These are phyloP conservation scores for Pichia phayaonensis DNA, from an alignment of 805 yeast species.

Conservation along the genomic window DNA sequence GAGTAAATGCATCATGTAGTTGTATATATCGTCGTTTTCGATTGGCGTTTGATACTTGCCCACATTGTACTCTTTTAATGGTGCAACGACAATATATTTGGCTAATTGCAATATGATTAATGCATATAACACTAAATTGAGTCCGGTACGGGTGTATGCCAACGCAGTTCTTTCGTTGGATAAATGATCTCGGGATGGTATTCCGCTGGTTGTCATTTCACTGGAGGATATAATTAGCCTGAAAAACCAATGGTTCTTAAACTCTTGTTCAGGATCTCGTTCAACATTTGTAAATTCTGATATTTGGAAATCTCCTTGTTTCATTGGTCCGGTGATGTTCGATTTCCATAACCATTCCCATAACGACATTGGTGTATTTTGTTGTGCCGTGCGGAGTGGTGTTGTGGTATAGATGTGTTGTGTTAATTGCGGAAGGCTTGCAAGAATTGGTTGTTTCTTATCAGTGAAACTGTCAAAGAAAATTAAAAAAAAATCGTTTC, in stretches of 20 bases:
- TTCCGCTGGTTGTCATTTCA: slow-evolving; percentile 6
- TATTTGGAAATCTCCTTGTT: too few relatives aligned
- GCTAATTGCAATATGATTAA: slow-evolving; percentile 47
- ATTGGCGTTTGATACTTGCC: background rate
- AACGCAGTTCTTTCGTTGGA: slow-evolving; percentile 57
- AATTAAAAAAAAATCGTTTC: background rate
- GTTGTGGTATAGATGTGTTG: too few relatives aligned
- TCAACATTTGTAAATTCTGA: background rate
- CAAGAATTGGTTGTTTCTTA: background rate
- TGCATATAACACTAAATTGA: slow-evolving; percentile 45
- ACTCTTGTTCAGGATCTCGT: background rate
- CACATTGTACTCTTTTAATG: slow-evolving; percentile 4
- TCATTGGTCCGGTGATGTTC: background rate
- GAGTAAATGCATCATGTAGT: background rate
- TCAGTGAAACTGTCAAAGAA: background rate
- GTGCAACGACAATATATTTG: slow-evolving; percentile 26
- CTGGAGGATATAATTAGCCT: background rate
- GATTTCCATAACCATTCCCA: background rate
- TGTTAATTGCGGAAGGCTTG: too few relatives aligned
- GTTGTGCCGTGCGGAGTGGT: too few relatives aligned
- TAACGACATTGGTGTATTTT: background rate
- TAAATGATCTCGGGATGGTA: slow-evolving; percentile 45
- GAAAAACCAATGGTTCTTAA: background rate
- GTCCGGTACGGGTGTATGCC: slow-evolving; percentile 52
- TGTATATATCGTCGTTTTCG: too few relatives aligned